These are phyloP conservation scores for Leccinum aurantiacum DNA, from an alignment of 768 basidiomycete genomes.

Conservation along the genomic window DNA sequence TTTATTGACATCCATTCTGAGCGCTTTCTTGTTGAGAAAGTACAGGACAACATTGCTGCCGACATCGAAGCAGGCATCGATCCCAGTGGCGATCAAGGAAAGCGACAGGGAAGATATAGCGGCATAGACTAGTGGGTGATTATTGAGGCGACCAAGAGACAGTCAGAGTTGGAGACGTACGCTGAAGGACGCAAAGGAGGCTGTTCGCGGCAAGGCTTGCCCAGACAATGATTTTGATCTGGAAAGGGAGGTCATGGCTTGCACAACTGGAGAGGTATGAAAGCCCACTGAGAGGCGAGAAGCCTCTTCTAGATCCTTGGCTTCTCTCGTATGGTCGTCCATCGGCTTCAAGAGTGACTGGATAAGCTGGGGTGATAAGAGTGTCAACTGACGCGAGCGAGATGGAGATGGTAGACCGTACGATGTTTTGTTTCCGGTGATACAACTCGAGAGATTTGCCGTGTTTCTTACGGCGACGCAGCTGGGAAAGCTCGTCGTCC, in stretches of 20 bases:
- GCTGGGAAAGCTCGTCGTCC: slow-evolving; percentile 57
- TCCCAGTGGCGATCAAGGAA: slow-evolving; percentile 84
- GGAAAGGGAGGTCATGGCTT: neutral
- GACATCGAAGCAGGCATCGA: slow-evolving; percentile 85
- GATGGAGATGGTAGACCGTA: slow-evolving; percentile 31
- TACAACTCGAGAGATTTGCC: slow-evolving; percentile 67
- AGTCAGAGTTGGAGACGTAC: slow-evolving; percentile 34
- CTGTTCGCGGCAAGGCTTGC: slow-evolving; percentile 79
- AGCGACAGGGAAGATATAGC: slow-evolving; percentile 82
- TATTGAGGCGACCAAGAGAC: neutral
- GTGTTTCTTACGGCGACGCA: slow-evolving; percentile 55
- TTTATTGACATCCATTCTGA: slow-evolving; percentile 69
- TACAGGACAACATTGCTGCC: slow-evolving; percentile 80
- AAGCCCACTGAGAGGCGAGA: slow-evolving; percentile 62
- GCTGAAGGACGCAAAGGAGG: slow-evolving; percentile 67
- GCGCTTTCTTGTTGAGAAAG: slow-evolving; percentile 74
- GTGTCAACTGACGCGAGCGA: neutral
- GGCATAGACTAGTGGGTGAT: slow-evolving; percentile 69
- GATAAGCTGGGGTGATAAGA: slow-evolving; percentile 62
- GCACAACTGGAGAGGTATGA: neutral
- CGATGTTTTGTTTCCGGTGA: slow-evolving; percentile 72
- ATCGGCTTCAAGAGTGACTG: slow-evolving; percentile 80
- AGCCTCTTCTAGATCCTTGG: slow-evolving; percentile 64
- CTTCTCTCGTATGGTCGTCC: slow-evolving; percentile 85
- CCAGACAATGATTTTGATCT: slow-evolving; percentile 89